phyloP scores from a whole-genome alignment of 495 filamentous ascomycete genomes.

The Aspergillus ostianus region DNA sequence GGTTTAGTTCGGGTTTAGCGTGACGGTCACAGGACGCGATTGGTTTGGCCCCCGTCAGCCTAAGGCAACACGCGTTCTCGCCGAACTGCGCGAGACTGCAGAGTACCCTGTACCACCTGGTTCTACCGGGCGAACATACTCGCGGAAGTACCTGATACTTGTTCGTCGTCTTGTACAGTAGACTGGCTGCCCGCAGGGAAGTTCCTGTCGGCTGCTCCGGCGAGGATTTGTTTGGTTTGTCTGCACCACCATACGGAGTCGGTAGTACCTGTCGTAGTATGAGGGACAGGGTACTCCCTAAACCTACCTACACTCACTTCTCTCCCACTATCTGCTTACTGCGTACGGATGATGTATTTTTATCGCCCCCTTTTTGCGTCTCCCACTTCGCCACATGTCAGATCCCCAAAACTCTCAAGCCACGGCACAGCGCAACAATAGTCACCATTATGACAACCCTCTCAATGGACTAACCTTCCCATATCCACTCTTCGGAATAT shows the following conservation, averaged over 20 bases:
- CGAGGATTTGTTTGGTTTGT: too few species aligned
- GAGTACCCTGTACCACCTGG: too few species aligned
- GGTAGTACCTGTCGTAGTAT: too few species aligned
- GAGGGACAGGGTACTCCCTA: too few species aligned
- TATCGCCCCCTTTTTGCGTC: background rate
- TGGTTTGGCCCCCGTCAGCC: conserved; percentile 1
- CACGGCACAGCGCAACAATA: background rate
- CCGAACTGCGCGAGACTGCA: too few species aligned
- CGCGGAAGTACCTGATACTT: too few species aligned
- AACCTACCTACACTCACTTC: background rate
- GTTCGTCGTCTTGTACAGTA: too few species aligned
- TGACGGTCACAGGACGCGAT: background rate
- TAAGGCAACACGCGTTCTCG: conserved; percentile 6
- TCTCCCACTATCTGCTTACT: background rate
- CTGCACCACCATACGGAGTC: too few species aligned
- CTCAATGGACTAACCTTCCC: background rate
- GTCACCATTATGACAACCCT: background rate
- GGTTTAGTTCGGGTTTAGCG: background rate
- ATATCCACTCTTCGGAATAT: background rate
- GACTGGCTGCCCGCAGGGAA: too few species aligned
- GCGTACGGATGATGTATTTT: background rate
- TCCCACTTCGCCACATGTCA: background rate
- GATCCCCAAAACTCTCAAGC: background rate
- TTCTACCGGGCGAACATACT: too few species aligned
- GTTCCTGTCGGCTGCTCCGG: too few species aligned